Base-by-base conservation (phyloP, 345 rosid species). In the Eutrema japonicum region DNA sequence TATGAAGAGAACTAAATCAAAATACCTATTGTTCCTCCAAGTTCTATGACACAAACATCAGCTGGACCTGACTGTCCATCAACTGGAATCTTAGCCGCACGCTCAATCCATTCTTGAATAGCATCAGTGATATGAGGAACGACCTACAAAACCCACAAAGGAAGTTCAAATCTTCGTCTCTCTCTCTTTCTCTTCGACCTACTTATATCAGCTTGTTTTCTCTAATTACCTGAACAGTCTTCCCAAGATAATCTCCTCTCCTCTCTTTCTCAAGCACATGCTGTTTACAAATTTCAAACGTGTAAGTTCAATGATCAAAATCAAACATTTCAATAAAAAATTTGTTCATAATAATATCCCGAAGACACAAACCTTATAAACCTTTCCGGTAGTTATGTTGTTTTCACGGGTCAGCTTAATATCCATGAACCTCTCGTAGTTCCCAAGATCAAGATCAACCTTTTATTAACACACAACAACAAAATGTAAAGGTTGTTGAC, bases 371-470 rank as follows among this genome's bases (percentile, higher is more conserved):
- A 79, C 97, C 96, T 92, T 93, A 51, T 89, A 96, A 74, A 96
- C 84, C 68, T 92, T 92, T 33, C 99, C 99, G 0, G 98, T 90
- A 4, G 99, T 96, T 57, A 96, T 87, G 79, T 96, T 96, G 72
- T 96, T 88, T 58, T 92, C 95, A 4, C 96, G 73, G 38, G 98
- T 96, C 75, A 96, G 78, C 82, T 86, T 89, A 51, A 92, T 78
- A 56, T 90, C 90, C 72, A 96, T 81, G 66, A 96, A 96, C 53
- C 99, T 88, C 83, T 96, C 99, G 22, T 96, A 96, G 83, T 96
- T 96, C 32, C 99, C 99, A 49, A 96, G 98, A 85, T 96, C 99
- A 76, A 96, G 85, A 81, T 96, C 99, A 84, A 90, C 99, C 99
- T 96, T 78, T 79, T 54, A 56, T 65, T 3, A 2, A 35, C 4